Conservation (phyloP, 306 rosid species). For the Quercus ilex region DNA sequence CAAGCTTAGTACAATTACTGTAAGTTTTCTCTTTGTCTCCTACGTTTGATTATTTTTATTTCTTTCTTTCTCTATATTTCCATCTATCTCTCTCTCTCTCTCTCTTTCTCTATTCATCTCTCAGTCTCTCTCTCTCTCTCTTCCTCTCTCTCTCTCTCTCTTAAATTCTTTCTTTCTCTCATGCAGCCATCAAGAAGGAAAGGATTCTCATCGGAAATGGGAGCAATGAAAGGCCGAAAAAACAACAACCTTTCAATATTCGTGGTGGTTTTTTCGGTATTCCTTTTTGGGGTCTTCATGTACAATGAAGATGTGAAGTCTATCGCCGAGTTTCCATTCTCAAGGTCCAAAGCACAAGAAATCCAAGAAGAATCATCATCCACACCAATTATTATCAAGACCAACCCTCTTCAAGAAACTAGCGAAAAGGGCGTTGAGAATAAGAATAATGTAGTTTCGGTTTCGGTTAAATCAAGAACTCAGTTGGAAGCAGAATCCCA, state of each 20-base stretch:
- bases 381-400: too few species aligned
- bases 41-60: constrained; percentile 15
- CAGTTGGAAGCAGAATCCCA: constrained; percentile 32
- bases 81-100: constrained; percentile 9
- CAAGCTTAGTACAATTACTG: constrained; percentile 25
- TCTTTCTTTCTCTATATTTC: constrained; percentile 45
- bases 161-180: constrained; percentile 12
- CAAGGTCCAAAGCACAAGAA: constrained; percentile 47
- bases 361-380: constrained; percentile 30
- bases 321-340: constrained; percentile 66
- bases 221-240: constrained; percentile 68
- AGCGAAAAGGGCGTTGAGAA: constrained; percentile 9
- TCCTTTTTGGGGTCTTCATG: constrained; percentile 82
- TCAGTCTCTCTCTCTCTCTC: constrained; percentile 9
- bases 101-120: not conserved
- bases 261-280: constrained; percentile 49
- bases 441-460: constrained; percentile 13
- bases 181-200: constrained; percentile 60
- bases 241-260: constrained; percentile 56
- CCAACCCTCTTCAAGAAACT: constrained; percentile 18
- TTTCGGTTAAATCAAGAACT: constrained; percentile 37
- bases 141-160: constrained; percentile 4
- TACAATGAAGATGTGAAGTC: constrained; percentile 78
- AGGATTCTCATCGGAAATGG: constrained; percentile 36
- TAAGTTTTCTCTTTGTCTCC: constrained; percentile 10